phyloP scores from a whole-genome alignment of 2,329 filamentous ascomycete genomes.

The Arthrobotrys sinensis region DNA sequence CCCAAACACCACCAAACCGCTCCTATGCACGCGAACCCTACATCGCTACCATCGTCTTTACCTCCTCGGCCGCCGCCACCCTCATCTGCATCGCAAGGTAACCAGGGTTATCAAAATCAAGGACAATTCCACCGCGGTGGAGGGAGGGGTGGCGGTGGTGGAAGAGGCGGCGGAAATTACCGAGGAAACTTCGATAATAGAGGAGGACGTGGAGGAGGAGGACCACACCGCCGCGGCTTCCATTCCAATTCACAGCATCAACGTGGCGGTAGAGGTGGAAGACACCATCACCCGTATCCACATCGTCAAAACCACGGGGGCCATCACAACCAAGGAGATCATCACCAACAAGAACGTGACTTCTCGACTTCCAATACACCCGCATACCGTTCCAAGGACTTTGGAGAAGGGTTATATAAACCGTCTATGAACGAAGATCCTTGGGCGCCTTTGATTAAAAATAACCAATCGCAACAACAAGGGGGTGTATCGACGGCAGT shows the following conservation, averaged over 20 bases:
- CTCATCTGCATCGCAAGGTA: not conserved
- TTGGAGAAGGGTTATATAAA: slow-evolving; percentile 56
- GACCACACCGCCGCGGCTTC: slow-evolving; percentile 45
- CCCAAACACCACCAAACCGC: slow-evolving; percentile 29
- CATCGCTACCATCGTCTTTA: slow-evolving; percentile 5
- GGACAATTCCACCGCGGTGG: not conserved
- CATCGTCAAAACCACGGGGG: not conserved
- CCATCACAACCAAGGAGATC: not conserved
- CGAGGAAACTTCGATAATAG: slow-evolving; percentile 31
- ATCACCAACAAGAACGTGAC: slow-evolving; percentile 25
- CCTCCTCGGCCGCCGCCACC: slow-evolving; percentile 29
- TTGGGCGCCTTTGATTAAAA: slow-evolving; percentile 8
- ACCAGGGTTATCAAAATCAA: not conserved
- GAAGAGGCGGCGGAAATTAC: slow-evolving; percentile 10
- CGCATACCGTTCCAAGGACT: slow-evolving; percentile 30
- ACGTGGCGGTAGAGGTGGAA: slow-evolving; percentile 15
- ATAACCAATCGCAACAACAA: not conserved
- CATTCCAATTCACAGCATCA: slow-evolving; percentile 2
- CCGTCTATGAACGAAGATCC: slow-evolving; percentile 54
- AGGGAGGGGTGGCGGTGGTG: not conserved
- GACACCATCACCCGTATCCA: slow-evolving; percentile 49
- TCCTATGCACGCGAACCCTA: slow-evolving; percentile 49
- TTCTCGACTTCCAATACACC: slow-evolving; percentile 13
- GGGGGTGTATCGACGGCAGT: too few species aligned
- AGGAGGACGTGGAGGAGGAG: slow-evolving; percentile 17